Percentiles rank a stretch among this genome's conserved stretches.
These are phyloP conservation scores for Nicotiana paniculata DNA, from an alignment of 257 asterid species.

Conservation along the genomic window DNA sequence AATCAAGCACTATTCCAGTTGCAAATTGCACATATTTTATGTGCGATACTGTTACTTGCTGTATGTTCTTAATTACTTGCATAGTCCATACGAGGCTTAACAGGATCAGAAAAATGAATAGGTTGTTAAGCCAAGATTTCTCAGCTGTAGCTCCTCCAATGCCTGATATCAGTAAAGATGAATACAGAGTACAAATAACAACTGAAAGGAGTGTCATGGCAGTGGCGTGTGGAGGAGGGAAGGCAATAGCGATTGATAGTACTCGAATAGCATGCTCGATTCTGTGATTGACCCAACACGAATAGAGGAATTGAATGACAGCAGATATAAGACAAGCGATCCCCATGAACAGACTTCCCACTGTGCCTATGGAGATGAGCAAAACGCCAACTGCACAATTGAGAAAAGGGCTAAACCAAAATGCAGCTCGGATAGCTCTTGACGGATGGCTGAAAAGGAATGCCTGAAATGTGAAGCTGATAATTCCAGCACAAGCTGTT, in stretches of 20 bases:
- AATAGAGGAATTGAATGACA: slow-evolving; percentile 39
- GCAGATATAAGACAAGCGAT: slow-evolving; percentile 30
- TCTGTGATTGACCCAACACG: slow-evolving; percentile 52
- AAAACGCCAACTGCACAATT: slow-evolving; percentile 38
- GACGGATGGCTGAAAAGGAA: slow-evolving; percentile 25
- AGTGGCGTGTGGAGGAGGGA: slow-evolving; percentile 34
- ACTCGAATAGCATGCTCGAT: slow-evolving; percentile 26
- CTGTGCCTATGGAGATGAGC: slow-evolving; percentile 45
- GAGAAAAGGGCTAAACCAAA: slow-evolving; percentile 57
- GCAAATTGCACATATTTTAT: slow-evolving; percentile 43
- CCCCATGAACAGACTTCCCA: slow-evolving; percentile 36
- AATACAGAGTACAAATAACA: slow-evolving; percentile 22
- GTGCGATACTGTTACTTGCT: slow-evolving; percentile 45
- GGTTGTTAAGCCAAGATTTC: slow-evolving; percentile 21
- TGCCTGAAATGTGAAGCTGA: slow-evolving; percentile 41
- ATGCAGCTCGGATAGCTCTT: slow-evolving; percentile 32
- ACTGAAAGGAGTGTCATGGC: slow-evolving; percentile 21
- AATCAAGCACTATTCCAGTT: slow-evolving; percentile 24
- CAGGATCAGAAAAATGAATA: slow-evolving; percentile 40
- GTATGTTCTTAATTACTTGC: slow-evolving; percentile 38
- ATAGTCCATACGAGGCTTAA: slow-evolving; percentile 47
- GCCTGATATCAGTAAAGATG: slow-evolving; percentile 37
- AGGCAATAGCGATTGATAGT: slow-evolving; percentile 26
- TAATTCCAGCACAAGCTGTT: slow-evolving; percentile 36
- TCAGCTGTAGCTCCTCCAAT: slow-evolving; percentile 42